These are phyloP conservation scores for Chrysanthemum seticuspe DNA, from an alignment of 129 eudicot species.

Conservation along the genomic window DNA sequence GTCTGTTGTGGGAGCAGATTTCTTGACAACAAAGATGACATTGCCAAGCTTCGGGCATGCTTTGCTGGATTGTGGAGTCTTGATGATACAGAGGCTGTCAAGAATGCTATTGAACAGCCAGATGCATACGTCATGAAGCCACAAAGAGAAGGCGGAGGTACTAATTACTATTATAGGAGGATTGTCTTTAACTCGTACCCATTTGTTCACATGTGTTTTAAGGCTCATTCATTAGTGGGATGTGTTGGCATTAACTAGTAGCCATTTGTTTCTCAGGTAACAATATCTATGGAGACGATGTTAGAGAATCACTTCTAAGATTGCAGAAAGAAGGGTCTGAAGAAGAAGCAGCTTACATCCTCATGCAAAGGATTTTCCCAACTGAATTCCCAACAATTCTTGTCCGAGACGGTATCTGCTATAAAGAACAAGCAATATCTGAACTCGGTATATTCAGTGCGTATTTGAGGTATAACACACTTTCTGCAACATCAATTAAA, in stretches of 20 bases:
- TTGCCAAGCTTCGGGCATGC: constrained; percentile 73
- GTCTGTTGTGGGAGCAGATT: constrained; percentile 53
- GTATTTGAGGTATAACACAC: constrained; percentile 61
- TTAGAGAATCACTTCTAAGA: constrained; percentile 56
- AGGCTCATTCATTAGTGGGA: background rate
- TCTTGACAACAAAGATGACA: constrained; percentile 79
- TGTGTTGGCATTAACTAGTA: background rate
- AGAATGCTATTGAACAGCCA: constrained; percentile 80
- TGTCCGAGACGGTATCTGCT: constrained; percentile 66
- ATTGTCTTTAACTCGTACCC: no score
- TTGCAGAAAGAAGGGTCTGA: constrained; percentile 64
- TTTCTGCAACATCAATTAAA: background rate
- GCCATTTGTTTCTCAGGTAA: constrained; percentile 50
- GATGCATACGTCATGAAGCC: constrained; percentile 90
- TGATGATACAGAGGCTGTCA: constrained; percentile 68
- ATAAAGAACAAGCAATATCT: constrained; percentile 77
- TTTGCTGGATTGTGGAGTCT: constrained; percentile 98
- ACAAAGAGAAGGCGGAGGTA: constrained; percentile 99
- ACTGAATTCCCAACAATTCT: constrained; percentile 60
- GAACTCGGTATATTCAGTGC: constrained; percentile 86
- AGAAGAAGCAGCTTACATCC: constrained; percentile 94
- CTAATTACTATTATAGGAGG: background rate
- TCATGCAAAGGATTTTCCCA: constrained; percentile 96
- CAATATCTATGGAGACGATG: constrained; percentile 89
- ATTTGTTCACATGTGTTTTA: background rate